Evolutionary conservation across 352 stramenopile species (phyloP).

Genomic region (Saprolegnia diclina): DNA sequence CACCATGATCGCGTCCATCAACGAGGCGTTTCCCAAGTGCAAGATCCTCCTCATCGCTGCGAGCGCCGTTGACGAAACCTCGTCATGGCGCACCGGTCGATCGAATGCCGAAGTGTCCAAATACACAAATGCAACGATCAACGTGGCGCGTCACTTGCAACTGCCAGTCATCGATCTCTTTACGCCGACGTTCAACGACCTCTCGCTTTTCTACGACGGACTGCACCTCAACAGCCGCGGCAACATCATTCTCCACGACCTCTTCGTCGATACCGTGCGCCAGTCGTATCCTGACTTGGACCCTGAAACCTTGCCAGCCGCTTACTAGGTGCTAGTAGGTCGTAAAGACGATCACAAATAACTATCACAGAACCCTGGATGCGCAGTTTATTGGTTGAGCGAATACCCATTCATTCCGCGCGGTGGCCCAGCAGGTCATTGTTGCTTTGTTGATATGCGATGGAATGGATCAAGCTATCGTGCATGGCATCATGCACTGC

Average conservation of each 20-base stretch:
- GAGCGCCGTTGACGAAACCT: slow-evolving; percentile 31
- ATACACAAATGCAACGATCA: slow-evolving; percentile 26
- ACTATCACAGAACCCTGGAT: too few species aligned
- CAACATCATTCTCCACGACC: slow-evolving; percentile 10
- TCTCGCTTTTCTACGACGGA: slow-evolving; percentile 12
- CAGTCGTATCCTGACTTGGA: background rate
- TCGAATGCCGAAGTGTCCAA: slow-evolving; percentile 32
- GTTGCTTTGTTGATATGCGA: too few species aligned
- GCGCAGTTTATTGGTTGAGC: too few species aligned
- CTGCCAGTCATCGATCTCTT: slow-evolving; percentile 14
- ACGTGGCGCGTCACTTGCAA: background rate
- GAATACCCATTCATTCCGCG: too few species aligned
- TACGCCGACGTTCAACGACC: background rate
- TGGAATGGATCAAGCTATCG: too few species aligned
- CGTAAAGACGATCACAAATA: too few species aligned
- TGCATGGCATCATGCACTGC: too few species aligned
- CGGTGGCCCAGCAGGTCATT: too few species aligned
- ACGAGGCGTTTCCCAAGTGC: slow-evolving; percentile 30
- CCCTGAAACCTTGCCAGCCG: too few species aligned
- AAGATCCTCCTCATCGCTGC: slow-evolving; percentile 27
- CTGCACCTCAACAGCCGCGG: slow-evolving; percentile 18
- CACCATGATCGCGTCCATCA: background rate
- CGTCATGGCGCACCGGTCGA: slow-evolving; percentile 4
- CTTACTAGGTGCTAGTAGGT: too few species aligned
- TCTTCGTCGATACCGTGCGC: slow-evolving; percentile 7